Percentiles rank a stretch among this genome's conserved stretches.
Evolutionary conservation across 192 early-diverging fungal species (phyloP).

Genomic region (Rhizophagus sp.): DNA sequence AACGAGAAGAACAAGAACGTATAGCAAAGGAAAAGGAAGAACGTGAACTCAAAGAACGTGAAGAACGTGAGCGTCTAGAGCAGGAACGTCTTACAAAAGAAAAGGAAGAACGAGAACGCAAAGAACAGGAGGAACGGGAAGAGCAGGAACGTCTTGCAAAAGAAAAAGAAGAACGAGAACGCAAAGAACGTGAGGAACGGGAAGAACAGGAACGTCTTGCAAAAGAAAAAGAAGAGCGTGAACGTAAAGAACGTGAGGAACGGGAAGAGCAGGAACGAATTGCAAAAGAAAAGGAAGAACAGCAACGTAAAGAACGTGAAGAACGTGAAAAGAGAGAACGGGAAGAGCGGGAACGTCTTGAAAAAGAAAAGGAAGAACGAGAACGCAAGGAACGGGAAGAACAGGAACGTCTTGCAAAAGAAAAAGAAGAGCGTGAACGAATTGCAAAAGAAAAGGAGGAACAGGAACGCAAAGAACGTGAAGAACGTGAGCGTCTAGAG

Average conservation of each 20-base stretch:
- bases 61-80: slow-evolving; percentile 33
- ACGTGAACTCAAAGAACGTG: neutral
- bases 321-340: slow-evolving; percentile 30
- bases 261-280: slow-evolving; percentile 36
- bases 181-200: slow-evolving; percentile 22
- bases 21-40: slow-evolving; percentile 26
- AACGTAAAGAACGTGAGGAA: slow-evolving; percentile 32
- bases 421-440: slow-evolving; percentile 34
- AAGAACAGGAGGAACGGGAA: slow-evolving; percentile 32
- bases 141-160: slow-evolving; percentile 32
- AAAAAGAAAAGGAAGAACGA: slow-evolving; percentile 17
- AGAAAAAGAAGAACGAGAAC: slow-evolving; percentile 24
- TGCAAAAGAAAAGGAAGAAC: slow-evolving; percentile 34
- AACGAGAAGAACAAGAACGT: slow-evolving; percentile 30
- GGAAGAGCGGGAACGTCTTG: slow-evolving; percentile 41
- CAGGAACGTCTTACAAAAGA: slow-evolving; percentile 33
- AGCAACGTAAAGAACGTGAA: slow-evolving; percentile 30
- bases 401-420: slow-evolving; percentile 27
- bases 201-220: slow-evolving; percentile 36
- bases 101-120: slow-evolving; percentile 17
- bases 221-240: slow-evolving; percentile 22
- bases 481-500: slow-evolving; percentile 30
- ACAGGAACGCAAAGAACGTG: slow-evolving; percentile 26
- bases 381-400: slow-evolving; percentile 28
- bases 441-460: slow-evolving; percentile 13